Conservation (phyloP, 2,329 filamentous ascomycete species). For the Sporothrix brunneoviolacea region DNA sequence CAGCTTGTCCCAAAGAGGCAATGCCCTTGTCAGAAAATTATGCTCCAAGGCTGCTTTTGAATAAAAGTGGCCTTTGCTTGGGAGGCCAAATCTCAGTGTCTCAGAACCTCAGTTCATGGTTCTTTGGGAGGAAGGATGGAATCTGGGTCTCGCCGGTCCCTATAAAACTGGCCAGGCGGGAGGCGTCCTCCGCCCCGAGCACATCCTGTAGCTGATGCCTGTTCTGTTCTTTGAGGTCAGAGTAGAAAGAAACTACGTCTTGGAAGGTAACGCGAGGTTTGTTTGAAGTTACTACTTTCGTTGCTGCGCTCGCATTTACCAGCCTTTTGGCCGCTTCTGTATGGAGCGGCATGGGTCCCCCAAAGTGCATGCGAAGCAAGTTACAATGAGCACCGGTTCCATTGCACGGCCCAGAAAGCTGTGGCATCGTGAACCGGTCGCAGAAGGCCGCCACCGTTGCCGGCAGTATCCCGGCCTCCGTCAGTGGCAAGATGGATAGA, state of each 20-base stretch:
- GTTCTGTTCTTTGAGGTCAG: not conserved
- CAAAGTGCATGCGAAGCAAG: conserved; percentile 7
- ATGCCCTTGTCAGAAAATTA: no score
- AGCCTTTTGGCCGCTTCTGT: not conserved
- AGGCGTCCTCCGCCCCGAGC: not conserved
- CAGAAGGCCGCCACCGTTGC: conserved; percentile 33
- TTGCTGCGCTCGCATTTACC: not conserved
- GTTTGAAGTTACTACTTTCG: not conserved
- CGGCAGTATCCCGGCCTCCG: conserved; percentile 29
- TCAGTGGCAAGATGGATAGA: conserved; percentile 38
- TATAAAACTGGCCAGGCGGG: not conserved
- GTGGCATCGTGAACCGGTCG: conserved; percentile 20
- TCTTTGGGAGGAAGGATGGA: no score
- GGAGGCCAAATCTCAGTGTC: no score
- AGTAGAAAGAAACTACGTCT: not conserved
- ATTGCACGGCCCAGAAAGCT: not conserved
- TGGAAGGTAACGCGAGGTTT: not conserved
- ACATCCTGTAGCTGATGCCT: not conserved
- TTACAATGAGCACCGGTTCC: not conserved
- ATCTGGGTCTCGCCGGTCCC: no score
- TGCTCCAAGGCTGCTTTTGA: no score
- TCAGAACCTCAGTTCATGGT: no score
- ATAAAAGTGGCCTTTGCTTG: no score
- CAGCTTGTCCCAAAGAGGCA: no score
- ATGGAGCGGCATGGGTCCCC: not conserved